Percentiles rank a stretch among this genome's conserved stretches.
Evolutionary conservation across 1,284 basidiomycete species (phyloP).

Genomic region (Bjerkandera adusta): DNA sequence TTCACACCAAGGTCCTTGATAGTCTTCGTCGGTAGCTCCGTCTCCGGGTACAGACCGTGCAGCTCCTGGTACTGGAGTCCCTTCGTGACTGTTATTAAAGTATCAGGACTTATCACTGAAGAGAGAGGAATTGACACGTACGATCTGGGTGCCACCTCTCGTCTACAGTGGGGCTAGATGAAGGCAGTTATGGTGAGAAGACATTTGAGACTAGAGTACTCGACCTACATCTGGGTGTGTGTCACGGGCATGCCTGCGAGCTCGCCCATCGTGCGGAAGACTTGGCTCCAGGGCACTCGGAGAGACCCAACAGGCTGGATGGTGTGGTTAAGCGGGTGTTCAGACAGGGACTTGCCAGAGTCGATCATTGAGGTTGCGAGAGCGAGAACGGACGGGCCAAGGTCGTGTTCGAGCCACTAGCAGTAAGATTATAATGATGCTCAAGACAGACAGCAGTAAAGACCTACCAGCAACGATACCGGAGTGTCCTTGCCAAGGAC

Average conservation of each 20-base stretch:
- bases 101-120: background rate
- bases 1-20: background rate
- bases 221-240: no score
- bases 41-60: conserved; percentile 1
- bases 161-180: background rate
- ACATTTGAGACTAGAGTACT: no score
- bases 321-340: background rate
- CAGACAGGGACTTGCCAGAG: background rate
- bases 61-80: background rate
- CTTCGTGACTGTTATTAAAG: conserved; percentile 3
- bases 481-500: background rate
- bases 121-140: background rate
- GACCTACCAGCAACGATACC: background rate
- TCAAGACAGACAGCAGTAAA: no score
- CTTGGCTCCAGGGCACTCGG: background rate
- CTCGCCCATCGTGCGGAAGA: background rate
- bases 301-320: background rate
- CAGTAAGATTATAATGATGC: no score
- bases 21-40: background rate
- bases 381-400: background rate
- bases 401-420: background rate
- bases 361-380: background rate
- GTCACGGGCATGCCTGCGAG: background rate
- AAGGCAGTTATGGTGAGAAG: no score
- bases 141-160: background rate